phyloP scores from a whole-genome alignment of 257 asterid species.

The Phtheirospermum japonicum region DNA sequence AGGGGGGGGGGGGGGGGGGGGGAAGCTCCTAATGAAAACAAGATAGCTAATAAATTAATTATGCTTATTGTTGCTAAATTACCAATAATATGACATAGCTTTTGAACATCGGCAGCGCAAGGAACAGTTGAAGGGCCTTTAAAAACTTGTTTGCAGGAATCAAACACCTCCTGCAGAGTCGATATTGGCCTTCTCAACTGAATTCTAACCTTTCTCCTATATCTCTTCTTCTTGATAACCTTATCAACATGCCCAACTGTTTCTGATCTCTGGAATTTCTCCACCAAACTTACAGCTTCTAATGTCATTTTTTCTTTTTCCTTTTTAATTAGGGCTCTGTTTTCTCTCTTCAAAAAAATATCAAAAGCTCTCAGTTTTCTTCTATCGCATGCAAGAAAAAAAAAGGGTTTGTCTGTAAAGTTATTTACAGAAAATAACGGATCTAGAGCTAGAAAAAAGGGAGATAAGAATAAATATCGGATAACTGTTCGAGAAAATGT shows the following conservation, averaged over 20 bases:
- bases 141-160: conserved; percentile 47
- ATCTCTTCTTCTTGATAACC: conserved; percentile 47
- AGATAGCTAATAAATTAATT: neutral
- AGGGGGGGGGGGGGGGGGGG: too few relatives aligned
- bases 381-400: neutral
- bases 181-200: conserved; percentile 25
- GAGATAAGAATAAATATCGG: neutral
- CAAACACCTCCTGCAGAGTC: conserved; percentile 50
- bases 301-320: conserved; percentile 17
- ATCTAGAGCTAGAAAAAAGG: conserved; percentile 14
- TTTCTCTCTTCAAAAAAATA: neutral
- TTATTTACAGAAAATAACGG: conserved; percentile 7
- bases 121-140: conserved; percentile 62
- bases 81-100: conserved; percentile 56
- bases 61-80: conserved; percentile 8
- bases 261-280: conserved; percentile 27
- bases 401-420: neutral
- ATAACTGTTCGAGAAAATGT: conserved; percentile 5
- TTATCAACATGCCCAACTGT: conserved; percentile 29
- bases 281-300: conserved; percentile 38
- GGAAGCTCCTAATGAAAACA: too few relatives aligned
- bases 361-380: too few relatives aligned
- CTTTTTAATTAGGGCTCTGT: neutral
- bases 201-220: conserved; percentile 30
- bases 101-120: conserved; percentile 39